phyloP scores from a whole-genome alignment of 2,329 filamentous ascomycete species.

The Colletotrichum theobromicola region DNA sequence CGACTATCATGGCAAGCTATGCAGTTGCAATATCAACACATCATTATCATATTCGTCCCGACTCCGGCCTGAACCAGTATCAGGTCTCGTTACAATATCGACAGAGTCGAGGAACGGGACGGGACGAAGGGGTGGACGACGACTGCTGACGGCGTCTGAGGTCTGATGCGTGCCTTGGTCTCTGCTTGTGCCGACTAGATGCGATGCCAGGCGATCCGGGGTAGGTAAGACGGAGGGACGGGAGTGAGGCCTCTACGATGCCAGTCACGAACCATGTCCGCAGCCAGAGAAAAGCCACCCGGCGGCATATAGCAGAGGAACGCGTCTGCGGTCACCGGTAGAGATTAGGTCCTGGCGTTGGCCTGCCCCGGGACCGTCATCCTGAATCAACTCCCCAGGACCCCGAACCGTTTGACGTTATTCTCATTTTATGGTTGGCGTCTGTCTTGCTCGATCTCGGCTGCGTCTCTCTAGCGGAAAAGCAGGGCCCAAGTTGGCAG shows the following conservation, averaged over 20 bases:
- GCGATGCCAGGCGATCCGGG: background rate
- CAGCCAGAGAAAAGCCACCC: background rate
- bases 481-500: background rate
- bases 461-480: background rate
- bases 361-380: background rate
- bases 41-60: background rate
- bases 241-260: background rate
- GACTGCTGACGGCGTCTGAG: background rate
- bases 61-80: background rate
- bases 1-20: background rate
- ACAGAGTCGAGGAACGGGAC: background rate
- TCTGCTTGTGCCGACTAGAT: background rate
- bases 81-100: background rate
- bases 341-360: background rate
- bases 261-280: background rate
- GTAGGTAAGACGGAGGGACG: background rate
- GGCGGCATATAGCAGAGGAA: background rate
- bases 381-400: background rate
- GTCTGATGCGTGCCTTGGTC: background rate
- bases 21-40: background rate
- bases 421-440: background rate
- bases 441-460: background rate
- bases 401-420: conserved; percentile 10
- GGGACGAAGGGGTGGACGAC: background rate
- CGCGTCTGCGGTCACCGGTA: conserved; percentile 6